Base-by-base conservation (phyloP, 176 grass and related monocot species). In the Neostapfia colusana region DNA sequence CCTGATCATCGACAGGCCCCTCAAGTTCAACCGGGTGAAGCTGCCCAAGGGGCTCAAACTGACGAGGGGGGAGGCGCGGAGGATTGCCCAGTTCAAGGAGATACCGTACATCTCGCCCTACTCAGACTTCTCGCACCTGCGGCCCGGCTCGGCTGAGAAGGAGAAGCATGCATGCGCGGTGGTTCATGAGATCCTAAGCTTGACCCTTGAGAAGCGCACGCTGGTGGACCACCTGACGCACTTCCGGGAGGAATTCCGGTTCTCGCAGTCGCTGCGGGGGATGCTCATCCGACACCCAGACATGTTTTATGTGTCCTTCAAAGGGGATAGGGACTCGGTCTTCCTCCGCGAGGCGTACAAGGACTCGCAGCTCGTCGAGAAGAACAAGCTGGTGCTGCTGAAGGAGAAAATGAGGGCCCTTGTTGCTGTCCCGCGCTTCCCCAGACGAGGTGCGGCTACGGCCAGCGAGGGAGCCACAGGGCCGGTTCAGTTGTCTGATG, bases 351-450 rank as follows among this genome's bases (percentile, higher is more conserved):
- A 98, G 66, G 95, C 95, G 0, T 95, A 98, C 57, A 87, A 49
- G 74, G 88, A 90, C 61, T 98, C 95, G 0, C 91, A 98, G 65
- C 78, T 98, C 8, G 17, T 94, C 1, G 95, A 98, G 53, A 98
- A 95, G 91, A 88, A 89, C 63, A 79, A 82, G 51, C 84, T 98
- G 45, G 76, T 94, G 25, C 28, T 99, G 61, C 79, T 99, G 12
- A 95, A 99, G 95, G 95, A 99, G 80, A 99, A 99, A 85, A 82
- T 99, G 91, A 84, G 95, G 72, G 87, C 89, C 59, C 85, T 99
- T 37, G 89, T 99, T 16, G 79, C 60, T 2, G 73, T 95, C 21
- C 85, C 89, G 10, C 86, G 91, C 41, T 92, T 95, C 55, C 73
- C 74, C 6, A 66, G 82, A 63, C 80, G 85, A 14, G 69, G 35